Evolutionary conservation across 176 grass and related monocot genomes (phyloP), one percentile per base, ranked within the genome.

Genomic region (Lolium perenne): DNA sequence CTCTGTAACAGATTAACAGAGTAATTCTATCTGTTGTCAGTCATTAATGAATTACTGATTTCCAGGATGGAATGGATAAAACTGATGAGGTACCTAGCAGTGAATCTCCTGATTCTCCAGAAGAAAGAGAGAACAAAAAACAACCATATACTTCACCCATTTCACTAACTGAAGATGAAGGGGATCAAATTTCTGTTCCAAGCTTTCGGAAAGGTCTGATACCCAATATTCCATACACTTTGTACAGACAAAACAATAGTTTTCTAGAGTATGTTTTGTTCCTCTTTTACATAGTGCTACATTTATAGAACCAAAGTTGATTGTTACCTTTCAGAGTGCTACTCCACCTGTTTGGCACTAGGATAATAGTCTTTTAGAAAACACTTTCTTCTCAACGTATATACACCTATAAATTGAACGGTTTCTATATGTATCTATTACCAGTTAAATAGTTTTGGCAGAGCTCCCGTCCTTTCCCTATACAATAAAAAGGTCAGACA

Each of bases 141-240:
- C 81, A 81, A 11, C 81, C 69, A 53, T 41, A 56, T 70, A 60
- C 68, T 87, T 80, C 85, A 57, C 26, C 89, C 61, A 71, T 76
- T 53, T 87, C 85, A 59, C 85, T 61, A 70, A 84, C 43, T 59
- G 85, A 87, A 74, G 66, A 84, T 84, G 77, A 91, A 81, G 81
- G 60, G 60, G 55, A 32, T 77, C 78, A 84, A 91, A 81, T 62
- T 80, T 87, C 81, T 59, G 50, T 77, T 61, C 82, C 69, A 84
- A 84, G 61, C 55, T 84, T 91, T 14, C 17, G 20, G 68, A 91
- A 87, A 87, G 89, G 89, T 91, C 41, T 43, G 41, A 61, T 13
- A 75, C 57, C 40, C 12, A 35, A 45, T 38, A 70, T 40, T 8
- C 41, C 43, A 62, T 74, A 21, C 21, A 84, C 61, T 23, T 87